Percentiles rank a stretch among this genome's conserved stretches.
phyloP scores from a whole-genome alignment of 148 eudicot genomes.

The Chenopodium quinoa region DNA sequence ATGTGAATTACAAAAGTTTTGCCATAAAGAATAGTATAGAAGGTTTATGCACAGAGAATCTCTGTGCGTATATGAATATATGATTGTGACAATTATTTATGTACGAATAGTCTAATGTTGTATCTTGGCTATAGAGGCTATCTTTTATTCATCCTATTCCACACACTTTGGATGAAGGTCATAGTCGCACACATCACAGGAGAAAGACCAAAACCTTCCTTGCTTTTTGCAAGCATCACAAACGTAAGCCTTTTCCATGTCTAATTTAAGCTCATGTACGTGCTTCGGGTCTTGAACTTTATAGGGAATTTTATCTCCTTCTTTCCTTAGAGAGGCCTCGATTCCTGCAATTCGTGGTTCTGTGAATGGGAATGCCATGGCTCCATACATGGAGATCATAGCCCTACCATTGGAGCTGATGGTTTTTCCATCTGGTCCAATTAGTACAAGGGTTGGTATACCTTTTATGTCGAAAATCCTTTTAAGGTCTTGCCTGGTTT shows the following conservation, averaged over 20 bases:
- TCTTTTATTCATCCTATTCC: constrained; percentile 11
- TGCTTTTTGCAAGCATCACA: constrained; percentile 47
- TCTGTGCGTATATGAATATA: not conserved
- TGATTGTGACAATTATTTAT: not conserved
- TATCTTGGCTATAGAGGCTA: not conserved
- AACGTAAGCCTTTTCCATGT: constrained; percentile 54
- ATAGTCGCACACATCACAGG: constrained; percentile 54
- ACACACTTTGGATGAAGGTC: constrained; percentile 60
- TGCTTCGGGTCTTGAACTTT: constrained; percentile 45
- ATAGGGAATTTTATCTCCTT: constrained; percentile 46
- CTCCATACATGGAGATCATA: constrained; percentile 41
- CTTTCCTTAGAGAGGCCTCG: constrained; percentile 35
- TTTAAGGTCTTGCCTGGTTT: constrained; percentile 40
- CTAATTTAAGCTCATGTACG: constrained; percentile 48
- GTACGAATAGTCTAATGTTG: not conserved
- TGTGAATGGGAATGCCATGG: constrained; percentile 49
- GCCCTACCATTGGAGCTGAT: constrained; percentile 43
- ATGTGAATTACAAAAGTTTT: not conserved
- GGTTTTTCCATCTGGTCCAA: constrained; percentile 49
- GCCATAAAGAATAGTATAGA: not conserved
- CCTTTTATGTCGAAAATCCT: constrained; percentile 50
- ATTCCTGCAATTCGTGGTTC: constrained; percentile 37
- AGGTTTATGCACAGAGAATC: not conserved
- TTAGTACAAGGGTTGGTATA: constrained; percentile 45
- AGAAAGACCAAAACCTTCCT: constrained; percentile 60